Conservation (phyloP, 164 flowering plant genomes). For the Chloranthus sessilifolius region DNA sequence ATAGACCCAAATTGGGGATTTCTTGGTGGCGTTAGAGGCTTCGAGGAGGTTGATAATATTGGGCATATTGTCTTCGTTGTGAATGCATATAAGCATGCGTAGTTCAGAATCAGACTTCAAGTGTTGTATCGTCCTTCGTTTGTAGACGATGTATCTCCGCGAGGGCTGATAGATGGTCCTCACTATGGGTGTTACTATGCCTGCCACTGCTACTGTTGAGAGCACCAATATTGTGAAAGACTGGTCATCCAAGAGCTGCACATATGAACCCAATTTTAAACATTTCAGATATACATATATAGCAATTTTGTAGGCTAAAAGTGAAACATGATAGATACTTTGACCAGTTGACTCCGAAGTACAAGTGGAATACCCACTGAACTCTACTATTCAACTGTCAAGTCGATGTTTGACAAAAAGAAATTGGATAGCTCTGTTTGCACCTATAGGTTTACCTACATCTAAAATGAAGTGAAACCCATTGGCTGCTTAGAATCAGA, state of each 20-base stretch:
- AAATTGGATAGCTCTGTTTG: no score
- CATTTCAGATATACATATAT: no score
- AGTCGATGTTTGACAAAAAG: no score
- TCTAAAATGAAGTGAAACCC: no score
- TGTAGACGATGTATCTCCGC: slow-evolving; percentile 36
- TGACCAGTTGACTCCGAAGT: no score
- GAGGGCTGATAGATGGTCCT: slow-evolving; percentile 55
- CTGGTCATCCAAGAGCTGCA: slow-evolving; percentile 39
- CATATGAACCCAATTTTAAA: no score
- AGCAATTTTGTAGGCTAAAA: neutral
- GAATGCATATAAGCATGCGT: slow-evolving; percentile 38
- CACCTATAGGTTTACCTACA: no score
- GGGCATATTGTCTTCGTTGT: slow-evolving; percentile 33
- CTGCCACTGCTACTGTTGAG: slow-evolving; percentile 22
- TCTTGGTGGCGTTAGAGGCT: slow-evolving; percentile 33
- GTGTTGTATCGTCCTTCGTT: slow-evolving; percentile 61
- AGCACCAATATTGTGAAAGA: slow-evolving; percentile 43
- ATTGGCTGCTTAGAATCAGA: no score
- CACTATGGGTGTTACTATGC: slow-evolving; percentile 41
- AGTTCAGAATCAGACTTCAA: slow-evolving; percentile 31
- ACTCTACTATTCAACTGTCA: no score
- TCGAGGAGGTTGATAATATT: slow-evolving; percentile 46
- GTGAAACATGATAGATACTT: no score
- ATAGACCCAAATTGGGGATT: slow-evolving; percentile 33
- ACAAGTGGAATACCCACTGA: no score